phyloP scores from a whole-genome alignment of 768 basidiomycete species.

The Boletus rubroflammeus region DNA sequence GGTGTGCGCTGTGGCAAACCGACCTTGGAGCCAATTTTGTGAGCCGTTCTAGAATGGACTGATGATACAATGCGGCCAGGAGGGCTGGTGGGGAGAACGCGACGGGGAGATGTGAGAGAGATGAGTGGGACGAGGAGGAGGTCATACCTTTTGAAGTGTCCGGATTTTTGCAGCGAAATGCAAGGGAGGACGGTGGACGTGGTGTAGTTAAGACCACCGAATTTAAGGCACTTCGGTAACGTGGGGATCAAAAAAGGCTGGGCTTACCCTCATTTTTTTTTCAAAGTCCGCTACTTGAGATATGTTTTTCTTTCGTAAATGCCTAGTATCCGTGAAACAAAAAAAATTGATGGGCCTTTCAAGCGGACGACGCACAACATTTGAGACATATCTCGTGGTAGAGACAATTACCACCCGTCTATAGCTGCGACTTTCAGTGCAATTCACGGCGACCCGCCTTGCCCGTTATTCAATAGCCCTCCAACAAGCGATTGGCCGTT shows the following conservation, averaged over 20 bases:
- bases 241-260: constrained; percentile 37
- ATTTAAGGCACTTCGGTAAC: constrained; percentile 41
- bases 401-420: neutral
- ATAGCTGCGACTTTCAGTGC: neutral
- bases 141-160: constrained; percentile 44
- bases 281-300: constrained; percentile 30
- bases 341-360: no score
- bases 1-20: constrained; percentile 15
- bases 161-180: constrained; percentile 29
- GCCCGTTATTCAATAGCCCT: neutral
- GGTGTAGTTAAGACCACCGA: constrained; percentile 33
- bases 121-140: constrained; percentile 13
- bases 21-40: constrained; percentile 72
- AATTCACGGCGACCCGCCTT: neutral
- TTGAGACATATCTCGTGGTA: neutral
- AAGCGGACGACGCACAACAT: neutral
- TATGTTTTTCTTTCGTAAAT: constrained; percentile 27
- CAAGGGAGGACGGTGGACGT: constrained; percentile 31
- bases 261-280: constrained; percentile 35
- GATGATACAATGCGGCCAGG: constrained; percentile 75
- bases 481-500: constrained; percentile 7
- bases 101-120: constrained; percentile 15
- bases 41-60: constrained; percentile 73
- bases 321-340: constrained; percentile 18
- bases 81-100: constrained; percentile 35